These are phyloP conservation scores for Tanacetum coccineum DNA, from an alignment of 129 eudicot genomes.

Conservation along the genomic window DNA sequence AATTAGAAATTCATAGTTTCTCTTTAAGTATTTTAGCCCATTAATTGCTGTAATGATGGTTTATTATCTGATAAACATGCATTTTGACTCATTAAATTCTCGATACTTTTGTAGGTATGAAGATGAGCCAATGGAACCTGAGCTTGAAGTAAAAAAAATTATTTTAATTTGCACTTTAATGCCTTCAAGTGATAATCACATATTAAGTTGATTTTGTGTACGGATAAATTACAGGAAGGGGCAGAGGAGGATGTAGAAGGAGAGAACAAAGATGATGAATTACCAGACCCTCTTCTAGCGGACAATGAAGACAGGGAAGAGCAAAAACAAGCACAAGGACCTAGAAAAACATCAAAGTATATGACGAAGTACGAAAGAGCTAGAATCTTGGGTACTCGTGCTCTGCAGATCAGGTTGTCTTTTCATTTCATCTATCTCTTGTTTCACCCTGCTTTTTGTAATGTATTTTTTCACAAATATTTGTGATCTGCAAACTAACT, in stretches of 20 bases:
- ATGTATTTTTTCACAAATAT: neutral
- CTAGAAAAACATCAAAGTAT: constrained; percentile 86
- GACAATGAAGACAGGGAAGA: constrained; percentile 66
- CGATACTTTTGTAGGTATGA: constrained; percentile 48
- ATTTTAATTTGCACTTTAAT: neutral
- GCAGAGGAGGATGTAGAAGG: constrained; percentile 66
- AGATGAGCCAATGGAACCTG: constrained; percentile 89
- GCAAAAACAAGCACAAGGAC: constrained; percentile 53
- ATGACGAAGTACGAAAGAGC: constrained; percentile 98
- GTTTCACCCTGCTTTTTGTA: neutral
- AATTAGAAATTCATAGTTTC: no score
- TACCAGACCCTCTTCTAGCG: constrained; percentile 52
- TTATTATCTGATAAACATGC: neutral
- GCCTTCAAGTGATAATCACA: neutral
- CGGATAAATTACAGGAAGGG: constrained; percentile 61
- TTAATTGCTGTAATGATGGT: no score
- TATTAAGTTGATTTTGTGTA: constrained; percentile 4
- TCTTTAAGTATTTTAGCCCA: no score
- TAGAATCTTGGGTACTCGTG: constrained; percentile 92
- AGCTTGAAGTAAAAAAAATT: constrained; percentile 52
- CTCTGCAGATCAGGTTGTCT: constrained; percentile 80
- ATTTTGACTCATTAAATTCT: neutral
- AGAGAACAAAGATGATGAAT: constrained; percentile 56
- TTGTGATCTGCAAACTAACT: constrained; percentile 2
- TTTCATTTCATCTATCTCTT: constrained; percentile 1